phyloP scores from a whole-genome alignment of 192 early-diverging fungal species.

The Gryganskiella cystojenkinii region DNA sequence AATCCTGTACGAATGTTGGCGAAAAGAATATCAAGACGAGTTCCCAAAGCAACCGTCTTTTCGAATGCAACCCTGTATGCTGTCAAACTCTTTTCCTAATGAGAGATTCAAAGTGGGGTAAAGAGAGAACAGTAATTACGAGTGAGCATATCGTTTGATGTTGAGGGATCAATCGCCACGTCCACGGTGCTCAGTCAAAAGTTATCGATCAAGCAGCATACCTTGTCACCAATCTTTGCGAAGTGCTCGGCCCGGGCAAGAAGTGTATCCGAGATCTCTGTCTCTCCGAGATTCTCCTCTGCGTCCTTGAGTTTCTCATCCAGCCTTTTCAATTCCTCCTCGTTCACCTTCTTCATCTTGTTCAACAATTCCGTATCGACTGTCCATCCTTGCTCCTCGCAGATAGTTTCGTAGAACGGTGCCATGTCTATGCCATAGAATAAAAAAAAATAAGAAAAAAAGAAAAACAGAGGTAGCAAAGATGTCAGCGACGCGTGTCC shows the following conservation, averaged over 20 bases:
- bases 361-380: conserved; percentile 63
- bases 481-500: too few species aligned
- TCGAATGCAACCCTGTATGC: conserved; percentile 87
- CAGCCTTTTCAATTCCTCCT: conserved; percentile 78
- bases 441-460: not conserved
- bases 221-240: conserved; percentile 95
- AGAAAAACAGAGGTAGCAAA: not conserved
- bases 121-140: conserved; percentile 7
- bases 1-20: conserved; percentile 92
- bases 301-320: conserved; percentile 91
- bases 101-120: not conserved
- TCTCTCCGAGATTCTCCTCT: conserved; percentile 93
- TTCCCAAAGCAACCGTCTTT: conserved; percentile 91
- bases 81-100: conserved; percentile 85
- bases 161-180: too few species aligned
- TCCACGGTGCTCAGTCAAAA: too few species aligned
- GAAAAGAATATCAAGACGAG: conserved; percentile 95
- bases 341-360: conserved; percentile 75
- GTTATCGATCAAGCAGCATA: conserved; percentile 36
- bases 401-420: conserved; percentile 77
- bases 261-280: conserved; percentile 88
- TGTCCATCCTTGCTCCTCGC: conserved; percentile 70
- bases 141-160: too few species aligned
- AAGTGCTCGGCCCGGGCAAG: conserved; percentile 92
- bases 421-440: conserved; percentile 81